A percentile compares a stretch with the other conserved stretches of the same genome.
Conservation (phyloP, 176 grass and related monocot genomes). For the Oryza glaberrima region DNA sequence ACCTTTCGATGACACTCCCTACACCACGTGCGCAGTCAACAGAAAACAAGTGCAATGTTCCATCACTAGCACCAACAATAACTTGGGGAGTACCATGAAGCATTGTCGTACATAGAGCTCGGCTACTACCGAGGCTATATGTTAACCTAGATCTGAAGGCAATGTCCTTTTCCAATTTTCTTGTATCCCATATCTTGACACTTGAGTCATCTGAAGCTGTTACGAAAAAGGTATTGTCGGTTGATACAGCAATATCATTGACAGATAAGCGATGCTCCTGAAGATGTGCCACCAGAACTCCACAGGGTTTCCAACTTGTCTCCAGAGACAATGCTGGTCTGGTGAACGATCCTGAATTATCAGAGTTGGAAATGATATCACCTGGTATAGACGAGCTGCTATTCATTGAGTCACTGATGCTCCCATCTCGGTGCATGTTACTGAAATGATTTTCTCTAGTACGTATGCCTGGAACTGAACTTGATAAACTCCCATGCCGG, state of each 20-base stretch:
- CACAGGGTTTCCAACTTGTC: conserved; percentile 88
- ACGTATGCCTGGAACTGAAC: conserved; percentile 52
- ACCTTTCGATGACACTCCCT: conserved; percentile 77
- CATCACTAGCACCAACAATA: conserved; percentile 80
- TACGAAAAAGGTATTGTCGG: conserved; percentile 82
- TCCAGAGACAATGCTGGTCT: conserved; percentile 58
- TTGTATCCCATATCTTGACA: conserved; percentile 97
- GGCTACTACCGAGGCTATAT: conserved; percentile 69
- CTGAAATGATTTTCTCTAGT: conserved; percentile 69
- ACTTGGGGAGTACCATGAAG: conserved; percentile 76
- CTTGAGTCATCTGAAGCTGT: conserved; percentile 91
- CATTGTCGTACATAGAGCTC: conserved; percentile 88
- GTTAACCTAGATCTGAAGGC: conserved; percentile 96
- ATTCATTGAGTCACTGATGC: conserved; percentile 67
- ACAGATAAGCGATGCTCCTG: conserved; percentile 88
- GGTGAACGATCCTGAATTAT: conserved; percentile 56
- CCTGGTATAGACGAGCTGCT: conserved; percentile 58
- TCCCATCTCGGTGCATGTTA: conserved; percentile 75
- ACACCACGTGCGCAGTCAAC: conserved; percentile 85
- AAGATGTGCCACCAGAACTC: conserved; percentile 91
- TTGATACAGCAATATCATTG: conserved; percentile 86
- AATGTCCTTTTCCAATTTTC: conserved; percentile 96
- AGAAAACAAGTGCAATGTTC: conserved; percentile 80
- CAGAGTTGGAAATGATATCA: conserved; percentile 67
- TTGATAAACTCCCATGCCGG: conserved; percentile 34